Conservation (phyloP, 371 early-diverging fungal species). For the Batkoa obscura region DNA sequence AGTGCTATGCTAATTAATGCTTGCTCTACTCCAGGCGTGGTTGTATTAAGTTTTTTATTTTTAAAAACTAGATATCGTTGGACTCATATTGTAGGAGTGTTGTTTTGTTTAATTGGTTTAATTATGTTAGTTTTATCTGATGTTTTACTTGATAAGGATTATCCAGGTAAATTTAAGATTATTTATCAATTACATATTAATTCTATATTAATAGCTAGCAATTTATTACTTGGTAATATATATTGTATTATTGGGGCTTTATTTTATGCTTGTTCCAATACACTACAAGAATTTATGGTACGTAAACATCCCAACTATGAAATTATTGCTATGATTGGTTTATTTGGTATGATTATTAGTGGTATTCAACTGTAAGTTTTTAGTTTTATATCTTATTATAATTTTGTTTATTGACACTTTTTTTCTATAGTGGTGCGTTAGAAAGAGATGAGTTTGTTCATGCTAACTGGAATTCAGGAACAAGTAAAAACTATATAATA, state of each 20-base stretch:
- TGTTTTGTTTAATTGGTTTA: slow-evolving; percentile 40
- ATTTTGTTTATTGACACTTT: not conserved
- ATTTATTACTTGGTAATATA: slow-evolving; percentile 41
- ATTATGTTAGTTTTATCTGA: slow-evolving; percentile 42
- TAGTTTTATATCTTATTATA: no score
- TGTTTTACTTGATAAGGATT: slow-evolving; percentile 8
- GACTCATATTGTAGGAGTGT: slow-evolving; percentile 40
- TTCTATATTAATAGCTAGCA: slow-evolving; percentile 15
- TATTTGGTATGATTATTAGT: slow-evolving; percentile 47
- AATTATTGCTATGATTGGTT: slow-evolving; percentile 44
- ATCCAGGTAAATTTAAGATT: not conserved
- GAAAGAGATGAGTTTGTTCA: slow-evolving; percentile 26
- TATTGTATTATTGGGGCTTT: slow-evolving; percentile 47
- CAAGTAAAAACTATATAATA: slow-evolving; percentile 4
- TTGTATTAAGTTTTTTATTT: slow-evolving; percentile 36
- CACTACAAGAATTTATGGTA: slow-evolving; percentile 41
- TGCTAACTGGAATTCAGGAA: slow-evolving; percentile 17
- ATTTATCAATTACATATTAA: no score
- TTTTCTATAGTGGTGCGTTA: slow-evolving; percentile 19
- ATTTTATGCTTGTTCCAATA: slow-evolving; percentile 46
- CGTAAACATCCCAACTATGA: slow-evolving; percentile 46
- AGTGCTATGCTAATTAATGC: slow-evolving; percentile 55
- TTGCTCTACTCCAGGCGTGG: slow-evolving; percentile 50
- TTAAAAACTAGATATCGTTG: slow-evolving; percentile 36
- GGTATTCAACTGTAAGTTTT: slow-evolving; percentile 31